Base-by-base conservation (phyloP, 2,329 filamentous ascomycete genomes). In the Alternaria ventricosa region DNA sequence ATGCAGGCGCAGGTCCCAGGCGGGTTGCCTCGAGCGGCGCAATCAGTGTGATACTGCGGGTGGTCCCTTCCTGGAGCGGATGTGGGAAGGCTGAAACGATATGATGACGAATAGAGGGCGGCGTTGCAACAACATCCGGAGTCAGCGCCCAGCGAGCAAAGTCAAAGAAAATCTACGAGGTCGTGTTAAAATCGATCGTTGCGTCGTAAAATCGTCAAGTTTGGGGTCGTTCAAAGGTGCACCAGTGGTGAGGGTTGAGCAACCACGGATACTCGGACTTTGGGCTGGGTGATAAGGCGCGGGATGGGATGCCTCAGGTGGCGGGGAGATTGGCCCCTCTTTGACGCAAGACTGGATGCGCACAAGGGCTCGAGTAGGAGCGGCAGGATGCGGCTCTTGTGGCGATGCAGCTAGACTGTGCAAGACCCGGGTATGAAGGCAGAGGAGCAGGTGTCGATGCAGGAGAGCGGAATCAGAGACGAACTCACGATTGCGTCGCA, bases 11-110 rank as follows among this genome's bases (percentile, higher is more conserved):
- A 53, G 57, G 44, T 61, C 22, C 49, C 53, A 49, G 36, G 28
- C 50, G 27, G 46, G 59, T 44, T 55, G 56, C 57, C 55, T 59
- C 20, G 51, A 54, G 45, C 60, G 59, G 64, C 61, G 60, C 63
- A 60, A 50, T 68, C 55, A 61, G 61, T 62, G 61, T 63, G 64
- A 56, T 60, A 65, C 64, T 60, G 68, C 59, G 64, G 61, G 71
- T 69, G 49, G 68, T 63, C 66, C 58, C 68, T 66, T 68, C 56
- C 50, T 65, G 68, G 65, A 63, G 71, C 64, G 68, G 68, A 57
- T 66, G 63, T 68, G 68, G 62, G 72, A 73, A 79, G 78, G 78
- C 78, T 80, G 78, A 77, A 75, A 75, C 73, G 67, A 67, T 68
- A 69, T 76, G 76, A 77, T 76, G 75, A 76, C 74, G 73, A 73